A percentile compares a stretch with the other conserved stretches of the same genome.
These are phyloP conservation scores for Aspergillus ochraceus DNA, from an alignment of 2,329 filamentous ascomycete genomes.

Conservation along the genomic window DNA sequence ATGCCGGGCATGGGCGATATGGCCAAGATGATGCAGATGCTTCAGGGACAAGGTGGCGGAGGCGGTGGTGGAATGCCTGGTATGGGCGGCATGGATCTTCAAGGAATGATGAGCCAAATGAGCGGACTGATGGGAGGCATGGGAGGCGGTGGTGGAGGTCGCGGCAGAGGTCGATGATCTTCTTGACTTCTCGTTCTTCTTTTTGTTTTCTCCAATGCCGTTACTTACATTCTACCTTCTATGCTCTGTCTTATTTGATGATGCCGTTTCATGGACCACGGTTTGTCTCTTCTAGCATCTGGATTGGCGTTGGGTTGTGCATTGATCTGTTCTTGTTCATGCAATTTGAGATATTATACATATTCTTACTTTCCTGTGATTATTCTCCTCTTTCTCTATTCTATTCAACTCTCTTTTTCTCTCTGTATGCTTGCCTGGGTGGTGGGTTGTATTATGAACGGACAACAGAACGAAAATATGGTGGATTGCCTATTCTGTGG, in stretches of 20 bases:
- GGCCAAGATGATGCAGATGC: slow-evolving; percentile 97
- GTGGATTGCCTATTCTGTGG: not conserved
- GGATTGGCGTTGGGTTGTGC: slow-evolving; percentile 21
- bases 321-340: not conserved
- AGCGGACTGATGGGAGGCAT: slow-evolving; percentile 58
- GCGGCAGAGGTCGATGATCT: slow-evolving; percentile 33
- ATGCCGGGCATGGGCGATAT: slow-evolving; percentile 79
- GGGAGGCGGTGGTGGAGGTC: slow-evolving; percentile 33
- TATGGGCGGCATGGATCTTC: slow-evolving; percentile 58
- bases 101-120: slow-evolving; percentile 77
- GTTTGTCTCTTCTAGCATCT: slow-evolving; percentile 15
- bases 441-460: not conserved
- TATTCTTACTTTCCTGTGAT: not conserved
- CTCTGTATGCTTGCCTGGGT: not conserved
- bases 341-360: not conserved
- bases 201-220: slow-evolving; percentile 8
- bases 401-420: not conserved
- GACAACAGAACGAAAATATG: not conserved
- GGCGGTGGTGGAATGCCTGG: slow-evolving; percentile 67
- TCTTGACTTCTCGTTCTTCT: slow-evolving; percentile 19
- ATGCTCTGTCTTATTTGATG: not conserved
- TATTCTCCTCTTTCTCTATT: not conserved
- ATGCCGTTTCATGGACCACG: not conserved
- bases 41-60: slow-evolving; percentile 68
- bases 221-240: not conserved